These are phyloP conservation scores for Obba rivulosa DNA, from an alignment of 768 basidiomycete species.

Conservation along the genomic window DNA sequence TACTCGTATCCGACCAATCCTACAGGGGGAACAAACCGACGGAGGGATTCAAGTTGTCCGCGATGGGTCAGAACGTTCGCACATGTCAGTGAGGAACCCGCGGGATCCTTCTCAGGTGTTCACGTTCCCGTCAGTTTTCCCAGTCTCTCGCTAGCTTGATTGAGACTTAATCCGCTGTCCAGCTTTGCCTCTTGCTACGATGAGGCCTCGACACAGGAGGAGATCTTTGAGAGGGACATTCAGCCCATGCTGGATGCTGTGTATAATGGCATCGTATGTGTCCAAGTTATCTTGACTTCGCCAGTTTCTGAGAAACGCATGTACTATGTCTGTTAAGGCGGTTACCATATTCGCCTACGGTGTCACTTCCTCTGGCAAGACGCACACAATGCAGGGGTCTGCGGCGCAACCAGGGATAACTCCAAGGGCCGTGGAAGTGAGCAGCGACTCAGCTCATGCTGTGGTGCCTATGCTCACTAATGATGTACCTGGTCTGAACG, in stretches of 20 bases:
- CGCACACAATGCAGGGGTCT: slow-evolving; percentile 89
- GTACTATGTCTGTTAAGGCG: slow-evolving; percentile 38
- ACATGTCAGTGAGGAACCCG: slow-evolving; percentile 66
- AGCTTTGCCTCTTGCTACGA: slow-evolving; percentile 79
- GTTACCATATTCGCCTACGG: slow-evolving; percentile 90
- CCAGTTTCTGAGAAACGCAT: neutral
- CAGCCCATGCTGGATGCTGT: slow-evolving; percentile 74
- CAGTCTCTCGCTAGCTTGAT: neutral
- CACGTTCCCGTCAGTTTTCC: slow-evolving; percentile 62
- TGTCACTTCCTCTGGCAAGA: slow-evolving; percentile 88
- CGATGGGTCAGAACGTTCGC: slow-evolving; percentile 27
- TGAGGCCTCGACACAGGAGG: slow-evolving; percentile 61
- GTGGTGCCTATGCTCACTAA: neutral
- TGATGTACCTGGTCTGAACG: neutral
- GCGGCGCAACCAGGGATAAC: slow-evolving; percentile 76
- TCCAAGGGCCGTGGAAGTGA: slow-evolving; percentile 69
- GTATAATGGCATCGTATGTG: slow-evolving; percentile 66
- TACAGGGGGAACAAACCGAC: slow-evolving; percentile 58
- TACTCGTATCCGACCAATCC: slow-evolving; percentile 64
- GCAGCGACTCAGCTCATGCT: slow-evolving; percentile 14
- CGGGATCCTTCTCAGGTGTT: slow-evolving; percentile 66
- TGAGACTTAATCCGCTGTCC: neutral
- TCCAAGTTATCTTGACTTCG: neutral
- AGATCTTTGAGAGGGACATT: slow-evolving; percentile 74
- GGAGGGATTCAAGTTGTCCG: slow-evolving; percentile 51